These are phyloP conservation scores for Wickerhamomyces rabaulensis DNA, from an alignment of 805 yeast species.

Conservation along the genomic window DNA sequence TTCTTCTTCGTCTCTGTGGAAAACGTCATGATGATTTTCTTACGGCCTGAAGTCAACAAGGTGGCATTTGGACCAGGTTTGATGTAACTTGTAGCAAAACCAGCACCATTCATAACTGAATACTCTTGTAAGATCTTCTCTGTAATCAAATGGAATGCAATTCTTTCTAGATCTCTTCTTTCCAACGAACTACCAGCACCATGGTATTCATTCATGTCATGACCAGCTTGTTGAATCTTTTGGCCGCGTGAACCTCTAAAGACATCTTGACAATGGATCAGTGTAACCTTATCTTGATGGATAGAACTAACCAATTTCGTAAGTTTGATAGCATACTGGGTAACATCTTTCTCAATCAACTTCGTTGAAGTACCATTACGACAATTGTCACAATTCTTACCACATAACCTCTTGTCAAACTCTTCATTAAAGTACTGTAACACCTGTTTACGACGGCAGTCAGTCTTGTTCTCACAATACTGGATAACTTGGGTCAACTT, in stretches of 20 bases:
- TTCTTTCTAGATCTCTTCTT: constrained; percentile 72
- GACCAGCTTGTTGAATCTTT: constrained; percentile 60
- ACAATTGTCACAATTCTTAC: constrained; percentile 84
- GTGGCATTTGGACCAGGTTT: constrained; percentile 54
- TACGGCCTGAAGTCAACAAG: constrained; percentile 38
- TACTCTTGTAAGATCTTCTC: constrained; percentile 65
- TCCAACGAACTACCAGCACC: constrained; percentile 64
- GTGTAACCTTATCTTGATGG: constrained; percentile 60
- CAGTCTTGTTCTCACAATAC: constrained; percentile 86
- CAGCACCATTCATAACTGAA: constrained; percentile 65
- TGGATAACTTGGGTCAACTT: constrained; percentile 80
- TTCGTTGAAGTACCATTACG: constrained; percentile 35
- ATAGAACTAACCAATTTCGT: constrained; percentile 53
- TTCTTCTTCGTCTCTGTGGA: constrained; percentile 10
- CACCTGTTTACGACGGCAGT: constrained; percentile 86
- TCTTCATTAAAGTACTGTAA: constrained; percentile 85
- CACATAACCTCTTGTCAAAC: constrained; percentile 63
- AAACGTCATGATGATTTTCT: constrained; percentile 49
- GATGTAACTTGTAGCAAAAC: constrained; percentile 77
- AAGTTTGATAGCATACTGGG: constrained; percentile 54
- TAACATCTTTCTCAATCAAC: constrained; percentile 59
- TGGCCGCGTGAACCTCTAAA: constrained; percentile 65
- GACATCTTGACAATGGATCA: constrained; percentile 76
- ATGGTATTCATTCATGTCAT: constrained; percentile 53
- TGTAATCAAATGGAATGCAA: constrained; percentile 72